Evolutionary conservation across 768 basidiomycete genomes (phyloP).

Genomic region (Roridomyces roridus): DNA sequence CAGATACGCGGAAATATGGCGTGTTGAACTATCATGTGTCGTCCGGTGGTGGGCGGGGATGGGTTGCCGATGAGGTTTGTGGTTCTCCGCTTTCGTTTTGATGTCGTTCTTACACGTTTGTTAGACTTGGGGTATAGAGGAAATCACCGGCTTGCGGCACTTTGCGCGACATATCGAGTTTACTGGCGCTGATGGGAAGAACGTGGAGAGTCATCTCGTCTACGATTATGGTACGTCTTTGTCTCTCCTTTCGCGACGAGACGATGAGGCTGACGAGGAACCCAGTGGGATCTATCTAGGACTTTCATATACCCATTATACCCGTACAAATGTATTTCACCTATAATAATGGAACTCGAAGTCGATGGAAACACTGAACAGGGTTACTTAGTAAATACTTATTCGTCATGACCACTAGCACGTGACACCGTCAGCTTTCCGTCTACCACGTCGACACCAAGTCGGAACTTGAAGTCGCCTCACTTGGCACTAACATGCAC

Average conservation of each 20-base stretch:
- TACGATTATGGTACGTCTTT: slow-evolving; percentile 20
- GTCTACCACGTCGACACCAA: too few relatives aligned
- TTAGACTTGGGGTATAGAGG: slow-evolving; percentile 22
- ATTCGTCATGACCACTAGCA: too few relatives aligned
- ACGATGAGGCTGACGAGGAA: too few relatives aligned
- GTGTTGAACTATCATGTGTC: neutral
- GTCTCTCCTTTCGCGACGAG: neutral
- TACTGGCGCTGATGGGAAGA: neutral
- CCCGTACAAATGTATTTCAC: too few relatives aligned
- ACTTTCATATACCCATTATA: too few relatives aligned
- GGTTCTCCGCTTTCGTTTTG: neutral
- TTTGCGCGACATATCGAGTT: slow-evolving; percentile 11
- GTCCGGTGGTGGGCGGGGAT: neutral
- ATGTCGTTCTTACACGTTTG: neutral
- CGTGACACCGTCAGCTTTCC: too few relatives aligned
- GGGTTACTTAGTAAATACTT: too few relatives aligned
- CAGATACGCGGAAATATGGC: slow-evolving; percentile 10
- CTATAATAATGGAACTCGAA: too few relatives aligned
- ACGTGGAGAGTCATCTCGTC: slow-evolving; percentile 8
- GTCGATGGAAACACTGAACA: too few relatives aligned
- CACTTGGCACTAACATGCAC: slow-evolving; percentile 9
- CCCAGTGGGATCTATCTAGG: too few relatives aligned
- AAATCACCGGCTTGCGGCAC: slow-evolving; percentile 1
- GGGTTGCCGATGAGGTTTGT: neutral
- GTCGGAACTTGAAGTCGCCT: too few relatives aligned